Conservation (phyloP, 805 yeast genomes). For the Blastobotrys parvus region DNA sequence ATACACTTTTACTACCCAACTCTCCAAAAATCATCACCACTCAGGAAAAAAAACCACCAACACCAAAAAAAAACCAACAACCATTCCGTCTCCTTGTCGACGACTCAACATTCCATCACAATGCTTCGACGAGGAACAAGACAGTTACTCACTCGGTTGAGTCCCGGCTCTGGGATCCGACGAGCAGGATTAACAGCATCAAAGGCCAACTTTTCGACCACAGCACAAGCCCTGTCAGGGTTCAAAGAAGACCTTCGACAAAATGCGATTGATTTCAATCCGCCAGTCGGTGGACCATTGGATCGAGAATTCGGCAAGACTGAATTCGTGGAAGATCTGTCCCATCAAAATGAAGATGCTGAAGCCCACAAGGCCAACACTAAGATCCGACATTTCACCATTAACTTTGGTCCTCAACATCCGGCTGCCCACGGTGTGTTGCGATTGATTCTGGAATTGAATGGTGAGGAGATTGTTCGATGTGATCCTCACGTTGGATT, state of each 20-base stretch:
- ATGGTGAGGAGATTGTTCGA: conserved; percentile 82
- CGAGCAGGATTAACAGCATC: too few relatives aligned
- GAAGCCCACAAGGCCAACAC: conserved; percentile 19
- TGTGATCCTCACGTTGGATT: conserved; percentile 86
- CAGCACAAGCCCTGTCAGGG: not conserved
- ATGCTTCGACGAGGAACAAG: conserved; percentile 5
- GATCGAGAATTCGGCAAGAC: conserved; percentile 26
- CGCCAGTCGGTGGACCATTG: conserved; percentile 28
- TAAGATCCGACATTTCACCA: conserved; percentile 77
- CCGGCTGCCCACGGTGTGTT: conserved; percentile 94
- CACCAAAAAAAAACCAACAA: not conserved
- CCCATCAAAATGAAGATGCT: conserved; percentile 13
- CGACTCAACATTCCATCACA: too few relatives aligned
- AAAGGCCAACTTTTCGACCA: conserved; percentile 1
- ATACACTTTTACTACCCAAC: too few relatives aligned
- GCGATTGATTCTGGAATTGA: conserved; percentile 74
- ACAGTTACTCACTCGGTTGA: too few relatives aligned
- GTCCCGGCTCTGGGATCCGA: too few relatives aligned
- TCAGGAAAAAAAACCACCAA: not conserved
- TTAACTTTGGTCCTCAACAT: conserved; percentile 90
- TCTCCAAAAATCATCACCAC: too few relatives aligned
- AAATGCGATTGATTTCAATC: conserved; percentile 3
- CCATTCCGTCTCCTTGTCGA: too few relatives aligned
- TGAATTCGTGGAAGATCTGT: conserved; percentile 26
- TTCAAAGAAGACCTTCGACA: conserved; percentile 5